Conservation (phyloP, 306 rosid species). For the Abrus pulchellus region DNA sequence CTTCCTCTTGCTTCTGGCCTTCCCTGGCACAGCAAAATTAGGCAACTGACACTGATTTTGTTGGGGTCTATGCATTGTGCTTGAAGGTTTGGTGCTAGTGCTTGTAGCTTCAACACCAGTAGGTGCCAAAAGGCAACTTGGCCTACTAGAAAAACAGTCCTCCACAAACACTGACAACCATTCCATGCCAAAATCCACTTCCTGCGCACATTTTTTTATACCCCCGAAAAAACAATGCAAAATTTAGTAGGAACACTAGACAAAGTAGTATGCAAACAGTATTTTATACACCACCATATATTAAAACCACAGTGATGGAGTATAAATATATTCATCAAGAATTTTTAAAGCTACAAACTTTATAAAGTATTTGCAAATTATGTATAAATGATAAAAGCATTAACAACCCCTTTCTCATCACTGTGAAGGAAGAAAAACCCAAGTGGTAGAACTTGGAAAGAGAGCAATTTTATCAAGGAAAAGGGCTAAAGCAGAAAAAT, state of each 20-base stretch:
- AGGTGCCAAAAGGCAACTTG: constrained; percentile 60
- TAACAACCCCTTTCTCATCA: not conserved
- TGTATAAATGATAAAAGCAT: not conserved
- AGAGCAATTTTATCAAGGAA: not conserved
- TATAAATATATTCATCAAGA: not conserved
- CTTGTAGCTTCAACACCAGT: constrained; percentile 40
- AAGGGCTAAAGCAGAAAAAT: not conserved
- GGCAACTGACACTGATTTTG: constrained; percentile 33
- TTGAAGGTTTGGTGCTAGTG: constrained; percentile 51
- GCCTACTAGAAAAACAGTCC: constrained; percentile 67
- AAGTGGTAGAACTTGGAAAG: constrained; percentile 2
- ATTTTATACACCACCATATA: not conserved
- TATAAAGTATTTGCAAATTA: not conserved
- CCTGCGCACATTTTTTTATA: constrained; percentile 47
- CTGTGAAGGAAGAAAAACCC: not conserved
- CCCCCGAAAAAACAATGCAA: not conserved
- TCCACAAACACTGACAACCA: constrained; percentile 75
- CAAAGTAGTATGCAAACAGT: not conserved
- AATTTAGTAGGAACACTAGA: constrained; percentile 36
- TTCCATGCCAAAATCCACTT: constrained; percentile 69
- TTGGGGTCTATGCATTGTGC: constrained; percentile 41
- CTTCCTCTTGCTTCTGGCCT: constrained; percentile 73
- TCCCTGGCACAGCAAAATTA: constrained; percentile 59
- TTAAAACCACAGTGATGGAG: not conserved
- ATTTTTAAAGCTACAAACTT: not conserved